Evolutionary conservation across 805 yeast genomes (phyloP).

Genomic region (Cyberlindnera japonica): DNA sequence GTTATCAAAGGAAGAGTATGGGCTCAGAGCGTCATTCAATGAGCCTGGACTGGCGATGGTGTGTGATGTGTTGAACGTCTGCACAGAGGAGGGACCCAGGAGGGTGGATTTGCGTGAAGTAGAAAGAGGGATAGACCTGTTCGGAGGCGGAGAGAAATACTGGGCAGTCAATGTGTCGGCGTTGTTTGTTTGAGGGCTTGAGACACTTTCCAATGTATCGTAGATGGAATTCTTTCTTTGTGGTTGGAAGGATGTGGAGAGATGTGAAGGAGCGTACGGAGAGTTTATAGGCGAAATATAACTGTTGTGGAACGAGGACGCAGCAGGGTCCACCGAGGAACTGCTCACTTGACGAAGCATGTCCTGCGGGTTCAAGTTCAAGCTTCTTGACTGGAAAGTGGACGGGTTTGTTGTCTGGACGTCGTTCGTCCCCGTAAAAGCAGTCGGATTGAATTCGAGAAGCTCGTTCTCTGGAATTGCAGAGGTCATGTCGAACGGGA

Average conservation of each 20-base stretch:
- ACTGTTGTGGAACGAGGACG: slow-evolving; percentile 17
- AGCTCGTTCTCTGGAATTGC: slow-evolving; percentile 30
- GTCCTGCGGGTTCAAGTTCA: not conserved
- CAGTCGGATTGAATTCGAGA: slow-evolving; percentile 21
- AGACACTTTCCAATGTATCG: slow-evolving; percentile 24
- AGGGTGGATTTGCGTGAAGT: slow-evolving; percentile 8
- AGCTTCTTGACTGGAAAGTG: not conserved
- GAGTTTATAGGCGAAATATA: slow-evolving; percentile 23
- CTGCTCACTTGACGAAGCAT: slow-evolving; percentile 6
- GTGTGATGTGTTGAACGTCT: slow-evolving; percentile 7
- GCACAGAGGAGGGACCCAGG: slow-evolving; percentile 9
- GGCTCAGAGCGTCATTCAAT: slow-evolving; percentile 25
- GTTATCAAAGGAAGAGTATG: slow-evolving; percentile 27
- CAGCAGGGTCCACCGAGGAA: slow-evolving; percentile 2
- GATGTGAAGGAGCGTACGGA: slow-evolving; percentile 20
- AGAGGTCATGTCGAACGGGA: slow-evolving; percentile 25
- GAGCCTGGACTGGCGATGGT: slow-evolving; percentile 17
- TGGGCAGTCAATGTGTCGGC: slow-evolving; percentile 15
- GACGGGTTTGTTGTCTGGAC: slow-evolving; percentile 3
- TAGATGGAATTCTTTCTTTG: slow-evolving; percentile 24
- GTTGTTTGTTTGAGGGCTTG: slow-evolving; percentile 17
- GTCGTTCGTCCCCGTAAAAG: slow-evolving; percentile 13
- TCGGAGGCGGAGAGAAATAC: slow-evolving; percentile 27
- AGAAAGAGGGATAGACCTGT: slow-evolving; percentile 15
- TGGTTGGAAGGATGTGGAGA: slow-evolving; percentile 21